phyloP scores from a whole-genome alignment of 2,329 filamentous ascomycete species.

The Scortechinia acanthostroma region DNA sequence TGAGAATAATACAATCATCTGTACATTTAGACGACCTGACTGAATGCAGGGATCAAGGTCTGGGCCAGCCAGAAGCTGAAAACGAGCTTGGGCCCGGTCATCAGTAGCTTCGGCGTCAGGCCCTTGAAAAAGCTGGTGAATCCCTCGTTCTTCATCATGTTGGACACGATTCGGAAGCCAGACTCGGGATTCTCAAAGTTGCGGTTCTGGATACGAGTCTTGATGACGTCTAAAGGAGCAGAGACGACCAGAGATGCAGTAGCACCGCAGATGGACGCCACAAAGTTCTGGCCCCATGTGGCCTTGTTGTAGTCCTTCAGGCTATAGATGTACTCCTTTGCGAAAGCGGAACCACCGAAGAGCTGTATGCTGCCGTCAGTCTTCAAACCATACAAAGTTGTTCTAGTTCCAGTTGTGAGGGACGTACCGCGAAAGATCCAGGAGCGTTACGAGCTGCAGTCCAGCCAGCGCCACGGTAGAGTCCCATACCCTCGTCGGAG shows the following conservation, averaged over 20 bases:
- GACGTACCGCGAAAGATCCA: slow-evolving; percentile 84
- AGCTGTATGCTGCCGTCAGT: slow-evolving; percentile 43
- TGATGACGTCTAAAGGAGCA: slow-evolving; percentile 94
- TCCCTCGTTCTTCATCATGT: slow-evolving; percentile 90
- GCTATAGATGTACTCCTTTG: slow-evolving; percentile 90
- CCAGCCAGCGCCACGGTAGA: slow-evolving; percentile 96
- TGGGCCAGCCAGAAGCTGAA: slow-evolving; percentile 99
- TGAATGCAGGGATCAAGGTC: slow-evolving; percentile 92
- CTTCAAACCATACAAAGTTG: slow-evolving; percentile 7
- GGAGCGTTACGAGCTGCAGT: slow-evolving; percentile 94
- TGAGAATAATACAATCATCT: slow-evolving; percentile 5
- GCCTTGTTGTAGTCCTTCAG: slow-evolving; percentile 93
- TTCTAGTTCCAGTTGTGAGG: too few relatives aligned
- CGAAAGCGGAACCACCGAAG: slow-evolving; percentile 93
- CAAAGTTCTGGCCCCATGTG: slow-evolving; percentile 90
- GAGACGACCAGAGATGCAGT: slow-evolving; percentile 92
- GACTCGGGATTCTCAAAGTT: slow-evolving; percentile 98
- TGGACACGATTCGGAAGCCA: slow-evolving; percentile 82
- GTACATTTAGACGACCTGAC: slow-evolving; percentile 6
- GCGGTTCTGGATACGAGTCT: slow-evolving; percentile 94
- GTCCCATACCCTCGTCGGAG: slow-evolving; percentile 84
- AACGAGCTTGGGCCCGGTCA: slow-evolving; percentile 97
- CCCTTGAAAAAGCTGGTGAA: slow-evolving; percentile 92
- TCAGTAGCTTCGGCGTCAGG: slow-evolving; percentile 86
- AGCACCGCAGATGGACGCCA: slow-evolving; percentile 90